Base-by-base conservation (phyloP, 495 filamentous ascomycete genomes). In the Xylaria flabelliformis region DNA sequence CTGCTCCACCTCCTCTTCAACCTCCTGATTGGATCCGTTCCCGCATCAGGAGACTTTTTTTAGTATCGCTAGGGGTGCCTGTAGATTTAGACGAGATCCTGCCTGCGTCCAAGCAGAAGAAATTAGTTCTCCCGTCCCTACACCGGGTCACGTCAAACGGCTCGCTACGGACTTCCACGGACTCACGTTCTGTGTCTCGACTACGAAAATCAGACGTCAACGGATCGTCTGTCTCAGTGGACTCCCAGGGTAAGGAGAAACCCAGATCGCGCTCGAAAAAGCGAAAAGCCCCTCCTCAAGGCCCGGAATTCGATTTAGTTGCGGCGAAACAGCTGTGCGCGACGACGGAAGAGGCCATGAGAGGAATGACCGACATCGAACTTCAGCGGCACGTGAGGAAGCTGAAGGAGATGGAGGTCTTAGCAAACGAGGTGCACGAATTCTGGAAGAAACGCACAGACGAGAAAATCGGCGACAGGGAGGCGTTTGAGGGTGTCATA, bases 21-120 rank as follows among this genome's bases (percentile, higher is more conserved):
- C 97, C 96, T 1, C 95, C 97, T 0, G 95, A 99, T 81, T 99
- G 96, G 96, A 94, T 97, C 72, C 94, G 97, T 69, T 97, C 93
- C 62, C 94, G 95, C 64, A 98, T 98, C 77, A 93, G 96, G 66
- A 92, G 96, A 12, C 89, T 98, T 50, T 99, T 99, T 81, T 89
- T 99, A 44, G 96, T 99, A 50, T 97, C 93, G 13, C 88, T 99
- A 4, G 96, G 96, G 19, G 96, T 99, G 1, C 96, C 96, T 6
- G 91, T 99, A 61, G 96, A 99, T 75, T 87, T 99, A 3, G 96
- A 99, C 80, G 96, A 98, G 83, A 98, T 98, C 72, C 88, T 98
- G 24, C 96, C 96, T 2, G 93, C 95, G 2, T 95, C 93, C 46
- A 98, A 97, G 82, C 97, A 98, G 79, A 98, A 98, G 87, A 97